phyloP scores from a whole-genome alignment of 495 filamentous ascomycete genomes.

The Xylaria curta region DNA sequence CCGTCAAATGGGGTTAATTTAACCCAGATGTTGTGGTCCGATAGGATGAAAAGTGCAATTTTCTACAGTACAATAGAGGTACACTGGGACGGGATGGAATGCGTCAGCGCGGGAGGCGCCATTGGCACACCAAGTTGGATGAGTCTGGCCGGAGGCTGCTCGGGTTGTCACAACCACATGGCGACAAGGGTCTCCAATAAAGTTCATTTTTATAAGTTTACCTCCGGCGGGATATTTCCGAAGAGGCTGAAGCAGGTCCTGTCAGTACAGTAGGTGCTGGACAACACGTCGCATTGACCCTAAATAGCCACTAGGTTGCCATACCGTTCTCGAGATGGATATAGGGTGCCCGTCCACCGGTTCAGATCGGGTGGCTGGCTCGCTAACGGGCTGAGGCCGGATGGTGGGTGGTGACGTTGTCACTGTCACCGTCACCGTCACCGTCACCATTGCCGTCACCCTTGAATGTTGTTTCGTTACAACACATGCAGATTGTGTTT shows the following conservation, averaged over 20 bases:
- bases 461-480: background rate
- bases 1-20: background rate
- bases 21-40: background rate
- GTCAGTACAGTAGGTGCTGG: background rate
- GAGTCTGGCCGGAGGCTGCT: constrained; percentile 18
- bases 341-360: constrained; percentile 1
- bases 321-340: background rate
- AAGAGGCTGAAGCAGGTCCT: constrained; percentile 14
- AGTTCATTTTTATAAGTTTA: background rate
- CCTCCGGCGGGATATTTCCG: constrained; percentile 6
- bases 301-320: constrained; percentile 10
- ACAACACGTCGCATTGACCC: constrained; percentile 4
- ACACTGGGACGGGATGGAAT: constrained; percentile 2
- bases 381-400: constrained; percentile 3
- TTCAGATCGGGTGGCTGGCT: constrained; percentile 2
- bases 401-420: constrained; percentile 3
- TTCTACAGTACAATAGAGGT: background rate
- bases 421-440: constrained; percentile 8
- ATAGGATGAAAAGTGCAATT: background rate
- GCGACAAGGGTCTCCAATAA: constrained; percentile 16
- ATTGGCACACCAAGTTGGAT: constrained; percentile 6
- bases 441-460: constrained; percentile 7
- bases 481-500: constrained; percentile 9
- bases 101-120: constrained; percentile 13
- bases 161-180: constrained; percentile 24